A percentile compares a stretch with the other conserved stretches of the same genome.
Conservation (phyloP, 2,329 filamentous ascomycete species). For the Xylaria sp. region DNA sequence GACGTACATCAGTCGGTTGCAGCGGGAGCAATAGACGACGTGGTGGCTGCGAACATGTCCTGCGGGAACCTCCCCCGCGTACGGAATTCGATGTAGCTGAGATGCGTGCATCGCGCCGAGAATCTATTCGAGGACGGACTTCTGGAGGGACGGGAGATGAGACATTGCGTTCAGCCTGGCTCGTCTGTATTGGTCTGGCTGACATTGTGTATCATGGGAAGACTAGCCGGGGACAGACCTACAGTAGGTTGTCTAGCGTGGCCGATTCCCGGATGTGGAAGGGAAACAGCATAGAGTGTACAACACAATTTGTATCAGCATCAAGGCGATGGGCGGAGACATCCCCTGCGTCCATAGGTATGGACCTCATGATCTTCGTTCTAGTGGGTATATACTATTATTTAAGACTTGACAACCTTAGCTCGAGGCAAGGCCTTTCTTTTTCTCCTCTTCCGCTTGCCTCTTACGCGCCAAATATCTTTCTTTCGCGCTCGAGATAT, state of each 20-base stretch:
- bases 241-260: neutral
- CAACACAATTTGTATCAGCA: conserved; percentile 27
- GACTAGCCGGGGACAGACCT: neutral
- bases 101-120: neutral
- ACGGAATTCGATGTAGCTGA: neutral
- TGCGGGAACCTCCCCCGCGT: neutral
- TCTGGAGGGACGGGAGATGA: neutral
- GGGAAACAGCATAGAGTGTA: conserved; percentile 33
- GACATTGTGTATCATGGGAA: neutral
- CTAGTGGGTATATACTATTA: conserved; percentile 25
- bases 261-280: neutral
- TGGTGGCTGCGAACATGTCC: neutral
- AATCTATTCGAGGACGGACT: neutral
- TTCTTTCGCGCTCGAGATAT: conserved; percentile 79
- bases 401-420: conserved; percentile 9
- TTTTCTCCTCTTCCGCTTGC: conserved; percentile 73
- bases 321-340: conserved; percentile 6
- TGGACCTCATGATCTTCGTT: neutral
- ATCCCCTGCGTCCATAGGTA: neutral
- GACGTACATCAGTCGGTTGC: conserved; percentile 68
- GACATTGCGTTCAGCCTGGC: neutral
- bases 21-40: conserved; percentile 55
- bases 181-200: neutral
- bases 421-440: conserved; percentile 39
- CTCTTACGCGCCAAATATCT: conserved; percentile 78